These are phyloP conservation scores for Elaeagnus macrophylla DNA, from an alignment of 306 rosid genomes.

Conservation along the genomic window DNA sequence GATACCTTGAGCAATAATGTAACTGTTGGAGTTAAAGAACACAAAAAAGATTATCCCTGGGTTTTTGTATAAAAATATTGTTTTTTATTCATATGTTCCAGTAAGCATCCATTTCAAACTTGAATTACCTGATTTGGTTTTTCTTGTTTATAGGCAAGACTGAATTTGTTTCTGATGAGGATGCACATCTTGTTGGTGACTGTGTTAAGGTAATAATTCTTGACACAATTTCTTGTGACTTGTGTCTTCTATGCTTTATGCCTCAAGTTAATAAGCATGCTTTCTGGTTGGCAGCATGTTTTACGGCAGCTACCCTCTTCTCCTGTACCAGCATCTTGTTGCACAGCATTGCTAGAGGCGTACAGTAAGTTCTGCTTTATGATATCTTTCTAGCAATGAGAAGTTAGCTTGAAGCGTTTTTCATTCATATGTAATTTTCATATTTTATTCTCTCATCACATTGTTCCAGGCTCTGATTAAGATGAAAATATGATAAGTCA, in stretches of 20 bases:
- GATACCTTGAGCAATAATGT: too few species aligned
- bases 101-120: constrained; percentile 1
- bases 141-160: constrained; percentile 58
- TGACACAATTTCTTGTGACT: neutral
- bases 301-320: constrained; percentile 94
- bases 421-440: neutral
- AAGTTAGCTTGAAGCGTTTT: neutral
- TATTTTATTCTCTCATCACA: too few species aligned
- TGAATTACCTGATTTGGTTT: constrained; percentile 18
- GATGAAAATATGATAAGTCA: neutral
- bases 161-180: constrained; percentile 79
- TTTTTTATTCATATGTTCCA: too few species aligned
- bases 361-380: constrained; percentile 57
- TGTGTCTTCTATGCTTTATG: neutral
- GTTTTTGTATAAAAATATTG: too few species aligned
- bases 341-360: constrained; percentile 94
- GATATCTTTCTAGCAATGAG: neutral
- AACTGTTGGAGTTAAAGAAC: neutral
- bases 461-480: neutral
- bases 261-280: constrained; percentile 4
- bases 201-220: constrained; percentile 72
- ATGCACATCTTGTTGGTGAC: constrained; percentile 97
- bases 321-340: constrained; percentile 98
- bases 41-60: neutral
- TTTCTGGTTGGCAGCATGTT: constrained; percentile 68